Evolutionary conservation across 2,329 filamentous ascomycete species (phyloP).

Genomic region (Aspergillaceae sp.): DNA sequence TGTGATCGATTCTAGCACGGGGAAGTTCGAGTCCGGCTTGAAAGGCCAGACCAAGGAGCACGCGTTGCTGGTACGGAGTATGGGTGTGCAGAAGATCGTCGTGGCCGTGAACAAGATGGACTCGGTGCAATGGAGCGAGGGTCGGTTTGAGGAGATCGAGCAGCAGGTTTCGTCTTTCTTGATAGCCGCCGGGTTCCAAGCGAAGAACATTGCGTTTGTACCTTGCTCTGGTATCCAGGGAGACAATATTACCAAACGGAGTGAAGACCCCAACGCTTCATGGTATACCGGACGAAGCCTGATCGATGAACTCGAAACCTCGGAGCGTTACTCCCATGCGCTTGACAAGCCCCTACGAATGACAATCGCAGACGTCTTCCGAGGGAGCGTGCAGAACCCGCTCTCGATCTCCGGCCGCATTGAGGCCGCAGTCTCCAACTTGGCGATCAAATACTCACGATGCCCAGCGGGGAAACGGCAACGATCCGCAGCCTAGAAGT

Average conservation of each 20-base stretch:
- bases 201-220: slow-evolving; percentile 75
- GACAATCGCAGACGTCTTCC: slow-evolving; percentile 80
- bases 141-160: slow-evolving; percentile 74
- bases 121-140: slow-evolving; percentile 70
- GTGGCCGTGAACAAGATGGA: slow-evolving; percentile 96
- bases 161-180: slow-evolving; percentile 79
- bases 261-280: slow-evolving; percentile 42
- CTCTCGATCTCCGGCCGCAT: slow-evolving; percentile 80
- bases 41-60: slow-evolving; percentile 94
- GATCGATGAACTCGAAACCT: slow-evolving; percentile 75
- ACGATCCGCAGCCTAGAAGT: slow-evolving; percentile 74
- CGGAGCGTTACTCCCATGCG: slow-evolving; percentile 61
- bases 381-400: slow-evolving; percentile 67
- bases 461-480: slow-evolving; percentile 74
- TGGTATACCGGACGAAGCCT: slow-evolving; percentile 81
- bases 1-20: slow-evolving; percentile 82
- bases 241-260: slow-evolving; percentile 62
- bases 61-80: slow-evolving; percentile 76
- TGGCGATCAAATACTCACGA: slow-evolving; percentile 69
- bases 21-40: slow-evolving; percentile 86
- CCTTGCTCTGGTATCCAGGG: slow-evolving; percentile 84
- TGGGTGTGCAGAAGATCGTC: slow-evolving; percentile 80
- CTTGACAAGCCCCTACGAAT: slow-evolving; percentile 74
- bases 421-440: slow-evolving; percentile 71
- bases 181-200: slow-evolving; percentile 68